A percentile compares a stretch with the other conserved stretches of the same genome.
Evolutionary conservation across 768 basidiomycete species (phyloP).

Genomic region (Rhizopogon rudus): DNA sequence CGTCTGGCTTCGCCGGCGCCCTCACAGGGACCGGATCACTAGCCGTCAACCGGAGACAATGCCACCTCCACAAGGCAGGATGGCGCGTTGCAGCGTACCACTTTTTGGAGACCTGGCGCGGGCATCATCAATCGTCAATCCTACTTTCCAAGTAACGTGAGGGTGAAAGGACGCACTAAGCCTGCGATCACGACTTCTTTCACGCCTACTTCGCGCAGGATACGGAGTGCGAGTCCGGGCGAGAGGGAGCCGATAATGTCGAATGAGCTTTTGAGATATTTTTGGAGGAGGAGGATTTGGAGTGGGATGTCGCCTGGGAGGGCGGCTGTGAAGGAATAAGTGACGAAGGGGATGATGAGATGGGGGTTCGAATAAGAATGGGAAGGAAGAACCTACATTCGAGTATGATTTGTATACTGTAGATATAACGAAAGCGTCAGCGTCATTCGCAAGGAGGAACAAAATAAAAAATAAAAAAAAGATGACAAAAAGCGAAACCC

Average conservation of each 20-base stretch:
- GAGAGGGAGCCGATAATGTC: slow-evolving; percentile 75
- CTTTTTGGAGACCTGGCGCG: slow-evolving; percentile 35
- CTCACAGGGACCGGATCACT: slow-evolving; percentile 66
- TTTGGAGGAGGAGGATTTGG: slow-evolving; percentile 80
- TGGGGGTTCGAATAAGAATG: neutral
- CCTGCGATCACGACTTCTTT: slow-evolving; percentile 53
- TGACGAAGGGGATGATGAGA: no score
- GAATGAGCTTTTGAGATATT: slow-evolving; percentile 77
- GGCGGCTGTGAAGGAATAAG: slow-evolving; percentile 41
- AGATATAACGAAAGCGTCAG: slow-evolving; percentile 1
- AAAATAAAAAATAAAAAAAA: neutral
- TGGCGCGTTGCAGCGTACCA: slow-evolving; percentile 40
- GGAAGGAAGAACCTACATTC: slow-evolving; percentile 14
- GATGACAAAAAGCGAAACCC: neutral
- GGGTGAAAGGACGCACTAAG: slow-evolving; percentile 19
- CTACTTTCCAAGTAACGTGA: neutral
- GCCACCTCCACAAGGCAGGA: slow-evolving; percentile 72
- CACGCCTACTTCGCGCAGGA: slow-evolving; percentile 57
- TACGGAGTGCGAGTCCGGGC: slow-evolving; percentile 56
- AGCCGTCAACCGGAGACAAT: slow-evolving; percentile 68
- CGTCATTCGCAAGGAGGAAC: neutral
- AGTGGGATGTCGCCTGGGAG: slow-evolving; percentile 81
- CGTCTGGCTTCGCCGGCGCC: slow-evolving; percentile 57
- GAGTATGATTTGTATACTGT: slow-evolving; percentile 25
- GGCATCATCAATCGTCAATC: slow-evolving; percentile 2